Percentiles rank a stretch among this genome's conserved stretches.
Evolutionary conservation across 176 grass and related monocot genomes (phyloP).

Genomic region (Urochloa ruziziensis): DNA sequence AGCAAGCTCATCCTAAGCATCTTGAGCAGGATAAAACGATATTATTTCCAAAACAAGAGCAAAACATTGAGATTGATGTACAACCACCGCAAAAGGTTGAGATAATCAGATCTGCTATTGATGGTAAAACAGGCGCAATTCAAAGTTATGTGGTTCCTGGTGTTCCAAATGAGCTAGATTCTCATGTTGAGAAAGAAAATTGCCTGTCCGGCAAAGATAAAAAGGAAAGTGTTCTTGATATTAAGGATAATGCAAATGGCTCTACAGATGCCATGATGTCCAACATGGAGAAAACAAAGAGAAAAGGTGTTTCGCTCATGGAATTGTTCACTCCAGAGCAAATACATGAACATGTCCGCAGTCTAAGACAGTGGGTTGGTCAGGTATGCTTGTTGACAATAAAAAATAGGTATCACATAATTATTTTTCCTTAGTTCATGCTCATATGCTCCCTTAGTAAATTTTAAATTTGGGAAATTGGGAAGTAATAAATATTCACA

Average conservation of each 20-base stretch:
- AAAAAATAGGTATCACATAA: conserved; percentile 1
- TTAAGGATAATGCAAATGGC: conserved; percentile 47
- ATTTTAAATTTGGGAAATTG: conserved; percentile 10
- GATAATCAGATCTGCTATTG: conserved; percentile 22
- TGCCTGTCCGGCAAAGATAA: conserved; percentile 37
- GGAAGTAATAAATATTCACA: neutral
- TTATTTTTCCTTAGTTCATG: conserved; percentile 20
- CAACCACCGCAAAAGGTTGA: conserved; percentile 10
- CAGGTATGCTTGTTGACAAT: conserved; percentile 56
- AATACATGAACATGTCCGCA: conserved; percentile 63
- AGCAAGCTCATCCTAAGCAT: conserved; percentile 22
- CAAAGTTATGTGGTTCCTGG: conserved; percentile 28
- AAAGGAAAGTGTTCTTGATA: conserved; percentile 36
- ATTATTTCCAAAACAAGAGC: conserved; percentile 36
- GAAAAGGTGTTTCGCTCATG: conserved; percentile 87
- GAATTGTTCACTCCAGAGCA: conserved; percentile 85
- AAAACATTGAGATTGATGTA: conserved; percentile 27
- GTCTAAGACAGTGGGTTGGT: conserved; percentile 79
- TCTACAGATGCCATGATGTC: conserved; percentile 37
- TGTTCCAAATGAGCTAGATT: conserved; percentile 30
- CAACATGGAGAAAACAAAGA: conserved; percentile 71
- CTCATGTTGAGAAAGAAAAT: conserved; percentile 56
- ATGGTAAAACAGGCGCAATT: conserved; percentile 31
- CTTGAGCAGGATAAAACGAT: conserved; percentile 47
- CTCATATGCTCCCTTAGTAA: neutral